Base-by-base conservation (phyloP, 805 yeast genomes). In the Hyphopichia homilentoma region DNA sequence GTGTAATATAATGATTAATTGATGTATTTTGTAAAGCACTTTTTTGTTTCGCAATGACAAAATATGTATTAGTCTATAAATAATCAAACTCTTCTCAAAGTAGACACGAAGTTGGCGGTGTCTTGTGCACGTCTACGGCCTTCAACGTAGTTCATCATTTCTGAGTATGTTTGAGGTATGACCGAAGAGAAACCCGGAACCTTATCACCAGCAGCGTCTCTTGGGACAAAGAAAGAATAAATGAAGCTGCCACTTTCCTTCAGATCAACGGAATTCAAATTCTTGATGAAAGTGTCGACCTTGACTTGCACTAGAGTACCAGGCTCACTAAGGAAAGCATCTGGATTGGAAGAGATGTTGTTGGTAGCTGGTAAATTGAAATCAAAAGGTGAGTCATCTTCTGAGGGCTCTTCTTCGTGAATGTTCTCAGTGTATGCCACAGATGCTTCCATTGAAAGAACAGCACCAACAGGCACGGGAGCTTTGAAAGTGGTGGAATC, bases 391-490 rank as follows among this genome's bases (percentile, higher is more conserved):
- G 59, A 36, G 15, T 39, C 41, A 2, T 34, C 40, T 6, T 45
- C 33, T n/a, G n/a, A n/a, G n/a, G n/a, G n/a, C 29, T 47, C 48
- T 5, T 48, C 27, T 25, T 62, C 68, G 47, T 77, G 81, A 32
- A 85, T 61, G 45, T 84, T 90, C 52, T 86, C 94, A 3, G 96
- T 87, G 59, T 89, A 87, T 16, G 84, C 86, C 6, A 89, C 85
- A 14, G 81, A 68, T 1, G 97, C 93, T 33, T 77, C 73, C 79
- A 87, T 77, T 42, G 80, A 83, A 38, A 89, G 65, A 6, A 90
- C 95, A 1, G 89, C 79, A 1, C 97, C 97, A 12, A 89, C 96
- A 1, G 97, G 97, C 6, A 89, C 97, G 2, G 97, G 97, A 13
- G 89, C 84, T 50, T 84, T 80, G 70, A 89, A 89, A 16, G 94